Evolutionary conservation across 1,284 basidiomycete species (phyloP).

Genomic region (Fomitopsis palustris): DNA sequence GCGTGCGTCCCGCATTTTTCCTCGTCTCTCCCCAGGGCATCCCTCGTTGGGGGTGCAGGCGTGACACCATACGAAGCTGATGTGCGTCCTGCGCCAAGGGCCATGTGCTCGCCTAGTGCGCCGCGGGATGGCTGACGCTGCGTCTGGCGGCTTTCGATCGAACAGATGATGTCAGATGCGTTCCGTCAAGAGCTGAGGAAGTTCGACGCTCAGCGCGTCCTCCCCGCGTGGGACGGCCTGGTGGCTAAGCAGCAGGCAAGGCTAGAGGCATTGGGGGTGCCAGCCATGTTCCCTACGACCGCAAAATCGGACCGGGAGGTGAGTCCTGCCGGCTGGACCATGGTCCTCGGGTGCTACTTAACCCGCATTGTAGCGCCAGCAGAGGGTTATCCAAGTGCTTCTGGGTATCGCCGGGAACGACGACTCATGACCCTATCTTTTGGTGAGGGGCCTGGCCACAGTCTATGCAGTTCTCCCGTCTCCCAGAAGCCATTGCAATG

Average conservation of each 20-base stretch:
- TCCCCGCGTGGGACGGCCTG: slow-evolving; percentile 74
- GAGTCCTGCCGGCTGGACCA: slow-evolving; percentile 15
- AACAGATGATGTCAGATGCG: slow-evolving; percentile 57
- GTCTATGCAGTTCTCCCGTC: not conserved
- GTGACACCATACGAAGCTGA: slow-evolving; percentile 69
- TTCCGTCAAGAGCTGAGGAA: slow-evolving; percentile 58
- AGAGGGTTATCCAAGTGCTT: slow-evolving; percentile 47
- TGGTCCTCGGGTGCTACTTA: not conserved
- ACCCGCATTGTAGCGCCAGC: slow-evolving; percentile 37
- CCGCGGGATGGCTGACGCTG: not conserved
- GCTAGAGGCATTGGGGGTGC: slow-evolving; percentile 57
- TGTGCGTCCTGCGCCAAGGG: slow-evolving; percentile 36
- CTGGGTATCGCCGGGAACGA: slow-evolving; percentile 36
- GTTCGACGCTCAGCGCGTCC: slow-evolving; percentile 62
- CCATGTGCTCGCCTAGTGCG: not conserved
- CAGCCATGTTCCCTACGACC: slow-evolving; percentile 62
- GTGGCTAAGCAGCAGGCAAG: slow-evolving; percentile 61
- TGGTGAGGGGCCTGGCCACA: not conserved
- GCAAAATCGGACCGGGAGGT: slow-evolving; percentile 54
- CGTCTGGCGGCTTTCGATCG: not conserved
- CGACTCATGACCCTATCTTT: slow-evolving; percentile 6
- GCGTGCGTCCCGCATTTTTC: not conserved
- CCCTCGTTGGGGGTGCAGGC: slow-evolving; percentile 51
- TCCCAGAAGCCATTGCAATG: not conserved
- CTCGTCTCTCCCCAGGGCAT: slow-evolving; percentile 40